A percentile compares a stretch with the other conserved stretches of the same genome.
These are phyloP conservation scores for Furcasterigmium sp. DNA, from an alignment of 2,329 filamentous ascomycete genomes.

Conservation along the genomic window DNA sequence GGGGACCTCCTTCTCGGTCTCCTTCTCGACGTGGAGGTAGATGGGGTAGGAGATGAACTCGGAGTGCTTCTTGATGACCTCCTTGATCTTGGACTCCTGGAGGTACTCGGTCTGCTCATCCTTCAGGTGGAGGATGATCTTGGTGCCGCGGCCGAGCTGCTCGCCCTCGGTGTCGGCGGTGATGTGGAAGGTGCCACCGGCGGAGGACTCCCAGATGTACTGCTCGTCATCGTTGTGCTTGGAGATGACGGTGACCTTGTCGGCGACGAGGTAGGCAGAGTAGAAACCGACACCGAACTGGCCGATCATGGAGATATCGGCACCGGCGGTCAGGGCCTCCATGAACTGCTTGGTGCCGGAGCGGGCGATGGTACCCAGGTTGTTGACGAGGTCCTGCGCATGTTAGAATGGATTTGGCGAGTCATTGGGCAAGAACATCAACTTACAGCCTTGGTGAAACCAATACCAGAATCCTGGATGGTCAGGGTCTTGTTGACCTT, in stretches of 20 bases:
- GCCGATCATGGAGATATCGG: conserved; percentile 99
- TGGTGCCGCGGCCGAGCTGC: conserved; percentile 87
- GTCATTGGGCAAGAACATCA: neutral
- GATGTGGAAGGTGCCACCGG: conserved; percentile 96
- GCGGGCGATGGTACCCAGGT: conserved; percentile 98
- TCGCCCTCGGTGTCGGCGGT: conserved; percentile 84
- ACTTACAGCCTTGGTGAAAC: conserved; percentile 99
- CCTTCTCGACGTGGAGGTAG: conserved; percentile 99
- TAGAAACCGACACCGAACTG: conserved; percentile 99
- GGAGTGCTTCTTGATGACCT: conserved; percentile 99
- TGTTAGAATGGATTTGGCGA: conserved; percentile 27
- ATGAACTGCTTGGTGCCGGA: conserved; percentile 99
- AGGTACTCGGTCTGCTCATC: conserved; percentile 98
- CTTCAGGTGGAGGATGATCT: conserved; percentile 98
- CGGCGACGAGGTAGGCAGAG: conserved; percentile 98
- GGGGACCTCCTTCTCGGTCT: conserved; percentile 97
- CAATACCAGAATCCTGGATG: conserved; percentile 96
- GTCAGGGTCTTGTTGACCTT: conserved; percentile 97
- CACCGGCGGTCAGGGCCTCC: conserved; percentile 97
- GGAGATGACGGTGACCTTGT: conserved; percentile 90
- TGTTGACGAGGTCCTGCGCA: conserved; percentile 90
- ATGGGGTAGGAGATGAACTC: conserved; percentile 99
- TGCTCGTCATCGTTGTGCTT: conserved; percentile 99
- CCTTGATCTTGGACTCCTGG: conserved; percentile 99
- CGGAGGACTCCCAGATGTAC: conserved; percentile 98